phyloP scores from a whole-genome alignment of 228 moss, liverwort and hornwort species.

The Sphagnum magellanicum region DNA sequence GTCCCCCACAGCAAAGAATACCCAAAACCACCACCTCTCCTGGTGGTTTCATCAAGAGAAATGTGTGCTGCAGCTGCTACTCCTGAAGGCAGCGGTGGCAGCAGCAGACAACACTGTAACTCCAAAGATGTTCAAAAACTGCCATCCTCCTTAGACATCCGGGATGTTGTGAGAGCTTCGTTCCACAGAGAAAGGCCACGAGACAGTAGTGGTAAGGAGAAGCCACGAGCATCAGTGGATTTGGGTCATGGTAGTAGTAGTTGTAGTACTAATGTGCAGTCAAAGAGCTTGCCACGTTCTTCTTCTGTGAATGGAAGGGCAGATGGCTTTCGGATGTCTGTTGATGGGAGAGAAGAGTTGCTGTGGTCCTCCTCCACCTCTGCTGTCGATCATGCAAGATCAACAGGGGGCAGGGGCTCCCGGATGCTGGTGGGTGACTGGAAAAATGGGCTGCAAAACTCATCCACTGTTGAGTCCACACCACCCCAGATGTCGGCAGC shows the following conservation, averaged over 20 bases:
- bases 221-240: conserved; percentile 5
- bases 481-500: conserved; percentile 15
- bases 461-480: conserved; percentile 34
- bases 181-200: conserved; percentile 46
- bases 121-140: conserved; percentile 12
- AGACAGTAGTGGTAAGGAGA: conserved; percentile 18
- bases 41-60: conserved; percentile 27
- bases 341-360: conserved; percentile 8
- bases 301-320: conserved; percentile 23
- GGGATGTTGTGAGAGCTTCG: conserved; percentile 50
- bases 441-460: conserved; percentile 29
- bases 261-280: conserved; percentile 6
- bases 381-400: conserved; percentile 16
- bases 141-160: conserved; percentile 37
- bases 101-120: not conserved
- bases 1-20: too few relatives aligned
- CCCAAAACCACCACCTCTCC: too few relatives aligned
- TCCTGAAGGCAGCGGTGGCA: conserved; percentile 16
- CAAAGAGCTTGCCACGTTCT: conserved; percentile 22
- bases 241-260: conserved; percentile 3
- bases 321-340: conserved; percentile 8
- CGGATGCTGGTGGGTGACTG: conserved; percentile 20
- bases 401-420: conserved; percentile 31
- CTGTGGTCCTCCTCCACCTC: not conserved
- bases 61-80: conserved; percentile 4